A percentile compares a stretch with the other conserved stretches of the same genome.
phyloP scores from a whole-genome alignment of 768 basidiomycete genomes.

The Boletus vinaceobasis region DNA sequence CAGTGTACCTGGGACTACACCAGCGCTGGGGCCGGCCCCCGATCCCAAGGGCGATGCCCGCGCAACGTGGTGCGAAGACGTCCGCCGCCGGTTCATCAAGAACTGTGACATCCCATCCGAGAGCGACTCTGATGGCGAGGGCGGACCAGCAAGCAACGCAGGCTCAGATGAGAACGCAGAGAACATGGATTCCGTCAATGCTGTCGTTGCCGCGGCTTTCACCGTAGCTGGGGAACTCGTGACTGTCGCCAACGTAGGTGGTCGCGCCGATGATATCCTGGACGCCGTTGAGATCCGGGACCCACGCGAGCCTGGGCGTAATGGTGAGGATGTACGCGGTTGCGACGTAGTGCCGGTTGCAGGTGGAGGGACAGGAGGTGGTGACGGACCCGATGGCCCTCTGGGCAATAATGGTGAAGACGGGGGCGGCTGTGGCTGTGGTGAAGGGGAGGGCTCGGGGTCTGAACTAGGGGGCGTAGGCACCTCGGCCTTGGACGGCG shows the following conservation, averaged over 20 bases:
- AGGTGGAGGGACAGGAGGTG: conserved; percentile 17
- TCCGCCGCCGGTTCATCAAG: conserved; percentile 47
- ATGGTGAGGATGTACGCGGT: conserved; percentile 46
- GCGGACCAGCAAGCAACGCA: conserved; percentile 36
- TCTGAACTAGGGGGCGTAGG: conserved; percentile 27
- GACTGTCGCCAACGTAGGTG: conserved; percentile 54
- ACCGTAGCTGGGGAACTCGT: conserved; percentile 39
- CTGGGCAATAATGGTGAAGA: conserved; percentile 1
- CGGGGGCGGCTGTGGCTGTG: conserved; percentile 33
- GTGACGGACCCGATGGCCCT: background rate
- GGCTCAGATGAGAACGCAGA: conserved; percentile 37
- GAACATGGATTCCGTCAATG: conserved; percentile 54
- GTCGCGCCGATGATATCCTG: conserved; percentile 59
- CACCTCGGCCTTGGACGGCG: conserved; percentile 28
- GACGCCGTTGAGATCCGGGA: conserved; percentile 70
- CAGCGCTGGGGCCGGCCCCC: background rate
- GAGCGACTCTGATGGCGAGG: conserved; percentile 60
- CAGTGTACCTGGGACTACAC: conserved; percentile 2
- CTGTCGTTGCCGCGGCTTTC: conserved; percentile 68
- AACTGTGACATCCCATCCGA: conserved; percentile 57
- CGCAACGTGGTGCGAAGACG: conserved; percentile 57
- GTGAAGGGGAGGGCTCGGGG: conserved; percentile 16
- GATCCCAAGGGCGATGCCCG: conserved; percentile 46
- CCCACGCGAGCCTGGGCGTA: conserved; percentile 70
- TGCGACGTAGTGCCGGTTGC: conserved; percentile 35